Percentiles rank a stretch among this genome's conserved stretches.
Evolutionary conservation across 2,329 filamentous ascomycete genomes (phyloP).

Genomic region (Verticillium zaregamsianum): DNA sequence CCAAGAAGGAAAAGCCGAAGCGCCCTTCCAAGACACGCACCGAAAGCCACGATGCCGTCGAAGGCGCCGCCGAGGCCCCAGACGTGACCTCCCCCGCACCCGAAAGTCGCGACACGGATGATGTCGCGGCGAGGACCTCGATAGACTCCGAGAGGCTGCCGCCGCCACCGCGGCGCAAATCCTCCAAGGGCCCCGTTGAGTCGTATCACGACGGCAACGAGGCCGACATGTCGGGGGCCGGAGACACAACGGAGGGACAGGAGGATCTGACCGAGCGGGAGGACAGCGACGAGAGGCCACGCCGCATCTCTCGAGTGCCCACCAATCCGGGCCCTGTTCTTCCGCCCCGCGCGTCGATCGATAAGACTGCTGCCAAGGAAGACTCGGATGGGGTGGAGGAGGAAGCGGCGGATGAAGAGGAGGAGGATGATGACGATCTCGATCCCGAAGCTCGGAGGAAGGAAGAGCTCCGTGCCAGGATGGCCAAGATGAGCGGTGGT

Average conservation of each 20-base stretch:
- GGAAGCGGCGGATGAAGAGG: conserved; percentile 55
- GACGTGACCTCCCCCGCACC: neutral
- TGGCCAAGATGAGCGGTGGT: conserved; percentile 97
- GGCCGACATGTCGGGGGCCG: conserved; percentile 60
- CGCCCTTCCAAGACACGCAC: conserved; percentile 65
- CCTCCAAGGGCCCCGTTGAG: conserved; percentile 42
- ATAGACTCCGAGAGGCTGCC: conserved; percentile 37
- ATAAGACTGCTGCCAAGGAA: conserved; percentile 26
- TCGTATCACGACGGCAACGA: conserved; percentile 57
- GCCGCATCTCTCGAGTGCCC: conserved; percentile 28
- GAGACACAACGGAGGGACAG: conserved; percentile 58
- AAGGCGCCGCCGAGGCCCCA: conserved; percentile 15
- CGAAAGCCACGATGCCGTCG: conserved; percentile 39
- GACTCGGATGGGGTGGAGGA: conserved; percentile 40
- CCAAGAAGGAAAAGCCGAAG: conserved; percentile 87
- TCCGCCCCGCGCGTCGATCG: conserved; percentile 19
- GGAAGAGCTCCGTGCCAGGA: conserved; percentile 86
- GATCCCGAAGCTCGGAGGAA: conserved; percentile 83
- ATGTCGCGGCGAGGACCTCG: conserved; percentile 34
- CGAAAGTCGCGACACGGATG: neutral
- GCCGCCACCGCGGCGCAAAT: conserved; percentile 46
- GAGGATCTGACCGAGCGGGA: conserved; percentile 66
- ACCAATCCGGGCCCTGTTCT: conserved; percentile 21
- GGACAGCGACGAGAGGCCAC: conserved; percentile 62
- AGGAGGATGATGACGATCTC: conserved; percentile 79